A percentile compares a stretch with the other conserved stretches of the same genome.
Evolutionary conservation across 306 rosid genomes (phyloP).

Genomic region (Ammopiptanthus mongolicus): DNA sequence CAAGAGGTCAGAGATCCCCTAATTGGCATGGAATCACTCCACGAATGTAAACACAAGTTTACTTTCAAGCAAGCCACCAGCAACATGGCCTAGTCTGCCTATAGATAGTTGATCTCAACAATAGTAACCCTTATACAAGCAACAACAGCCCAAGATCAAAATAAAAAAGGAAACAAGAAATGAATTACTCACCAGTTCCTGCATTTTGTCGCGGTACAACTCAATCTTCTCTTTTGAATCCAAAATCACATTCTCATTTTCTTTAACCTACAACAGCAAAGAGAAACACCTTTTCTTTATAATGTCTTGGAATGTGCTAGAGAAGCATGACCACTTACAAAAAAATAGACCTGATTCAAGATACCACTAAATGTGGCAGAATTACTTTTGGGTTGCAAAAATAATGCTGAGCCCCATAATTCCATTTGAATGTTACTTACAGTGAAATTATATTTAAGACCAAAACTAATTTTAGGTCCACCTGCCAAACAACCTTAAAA

Average conservation of each 20-base stretch:
- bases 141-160: slow-evolving; percentile 10
- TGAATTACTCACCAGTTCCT: slow-evolving; percentile 80
- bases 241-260: slow-evolving; percentile 48
- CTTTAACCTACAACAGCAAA: slow-evolving; percentile 54
- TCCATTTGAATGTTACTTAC: not conserved
- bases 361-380: not conserved
- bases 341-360: not conserved
- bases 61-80: slow-evolving; percentile 9
- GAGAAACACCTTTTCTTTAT: not conserved
- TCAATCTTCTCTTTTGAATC: slow-evolving; percentile 89
- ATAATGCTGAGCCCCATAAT: not conserved
- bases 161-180: slow-evolving; percentile 17
- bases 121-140: not conserved
- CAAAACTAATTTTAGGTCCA: not conserved
- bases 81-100: not conserved
- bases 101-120: slow-evolving; percentile 2
- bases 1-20: slow-evolving; percentile 7
- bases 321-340: slow-evolving; percentile 1
- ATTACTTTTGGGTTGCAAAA: not conserved
- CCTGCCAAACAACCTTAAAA: not conserved
- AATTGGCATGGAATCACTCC: not conserved
- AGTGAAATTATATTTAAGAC: not conserved
- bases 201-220: slow-evolving; percentile 84
- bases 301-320: slow-evolving; percentile 12
- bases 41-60: not conserved